These are phyloP conservation scores for Cupressus sempervirens DNA, from an alignment of 75 land plant species.

Conservation along the genomic window DNA sequence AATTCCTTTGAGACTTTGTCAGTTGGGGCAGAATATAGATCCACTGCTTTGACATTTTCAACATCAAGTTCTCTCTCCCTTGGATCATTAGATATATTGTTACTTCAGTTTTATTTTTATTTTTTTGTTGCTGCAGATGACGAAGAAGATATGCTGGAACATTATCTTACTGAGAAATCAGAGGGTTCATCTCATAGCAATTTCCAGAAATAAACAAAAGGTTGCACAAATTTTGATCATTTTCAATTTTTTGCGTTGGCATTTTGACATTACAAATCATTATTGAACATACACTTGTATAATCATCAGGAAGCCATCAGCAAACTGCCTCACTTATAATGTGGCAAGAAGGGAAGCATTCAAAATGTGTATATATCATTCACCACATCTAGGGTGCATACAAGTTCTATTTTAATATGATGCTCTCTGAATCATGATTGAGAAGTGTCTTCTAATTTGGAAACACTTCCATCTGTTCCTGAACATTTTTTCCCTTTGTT, in stretches of 20 bases:
- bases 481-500: neutral
- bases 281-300: neutral
- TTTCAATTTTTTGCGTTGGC: neutral
- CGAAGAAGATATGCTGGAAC: slow-evolving; percentile 98
- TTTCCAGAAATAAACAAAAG: neutral
- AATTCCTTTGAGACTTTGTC: too few relatives aligned
- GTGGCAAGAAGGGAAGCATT: neutral
- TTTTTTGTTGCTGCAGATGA: slow-evolving; percentile 60
- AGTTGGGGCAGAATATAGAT: too few relatives aligned
- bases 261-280: neutral
- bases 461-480: neutral
- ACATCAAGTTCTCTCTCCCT: neutral
- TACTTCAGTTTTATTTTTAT: neutral
- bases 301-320: neutral
- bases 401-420: neutral
- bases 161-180: slow-evolving; percentile 72
- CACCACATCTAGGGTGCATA: neutral
- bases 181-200: slow-evolving; percentile 31
- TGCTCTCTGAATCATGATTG: neutral
- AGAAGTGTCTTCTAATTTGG: neutral
- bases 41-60: too few relatives aligned
- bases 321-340: neutral
- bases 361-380: neutral
- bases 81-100: neutral
- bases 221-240: neutral